Conservation (phyloP, 2,329 filamentous ascomycete species). For the Didymella pomorum region DNA sequence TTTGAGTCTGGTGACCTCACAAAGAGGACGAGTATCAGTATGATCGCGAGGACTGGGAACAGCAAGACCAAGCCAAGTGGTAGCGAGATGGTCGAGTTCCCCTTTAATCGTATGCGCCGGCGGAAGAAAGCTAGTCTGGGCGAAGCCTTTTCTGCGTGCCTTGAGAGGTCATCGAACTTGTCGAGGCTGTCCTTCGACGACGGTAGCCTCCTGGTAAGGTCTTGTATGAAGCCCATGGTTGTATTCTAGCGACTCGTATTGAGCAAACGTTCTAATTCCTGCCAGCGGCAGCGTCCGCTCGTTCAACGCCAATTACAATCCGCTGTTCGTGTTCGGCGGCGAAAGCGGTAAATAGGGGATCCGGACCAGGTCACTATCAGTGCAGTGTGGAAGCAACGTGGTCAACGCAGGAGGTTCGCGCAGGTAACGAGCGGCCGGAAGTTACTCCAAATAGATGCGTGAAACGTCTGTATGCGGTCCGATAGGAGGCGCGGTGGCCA, state of each 20-base stretch:
- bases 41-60: conserved; percentile 89
- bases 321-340: conserved; percentile 8
- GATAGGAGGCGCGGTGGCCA: conserved; percentile 6
- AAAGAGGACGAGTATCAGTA: conserved; percentile 89
- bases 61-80: conserved; percentile 91
- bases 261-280: conserved; percentile 16
- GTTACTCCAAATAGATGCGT: conserved; percentile 22
- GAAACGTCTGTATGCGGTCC: conserved; percentile 13
- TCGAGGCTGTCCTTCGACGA: conserved; percentile 53
- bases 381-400: conserved; percentile 26
- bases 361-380: conserved; percentile 1
- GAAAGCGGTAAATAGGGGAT: conserved; percentile 16
- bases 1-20: conserved; percentile 85
- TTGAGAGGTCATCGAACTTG: conserved; percentile 54
- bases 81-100: conserved; percentile 91
- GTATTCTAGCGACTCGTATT: conserved; percentile 18
- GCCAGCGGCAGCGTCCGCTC: conserved; percentile 28
- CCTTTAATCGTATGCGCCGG: conserved; percentile 84
- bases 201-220: conserved; percentile 57
- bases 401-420: conserved; percentile 25
- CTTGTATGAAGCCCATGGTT: conserved; percentile 33
- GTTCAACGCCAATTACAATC: conserved; percentile 25
- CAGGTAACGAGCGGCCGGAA: conserved; percentile 36
- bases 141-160: conserved; percentile 53
- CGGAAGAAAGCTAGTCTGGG: conserved; percentile 80